Evolutionary conservation across 768 basidiomycete genomes (phyloP).

Genomic region (Tubosaeta sp.): DNA sequence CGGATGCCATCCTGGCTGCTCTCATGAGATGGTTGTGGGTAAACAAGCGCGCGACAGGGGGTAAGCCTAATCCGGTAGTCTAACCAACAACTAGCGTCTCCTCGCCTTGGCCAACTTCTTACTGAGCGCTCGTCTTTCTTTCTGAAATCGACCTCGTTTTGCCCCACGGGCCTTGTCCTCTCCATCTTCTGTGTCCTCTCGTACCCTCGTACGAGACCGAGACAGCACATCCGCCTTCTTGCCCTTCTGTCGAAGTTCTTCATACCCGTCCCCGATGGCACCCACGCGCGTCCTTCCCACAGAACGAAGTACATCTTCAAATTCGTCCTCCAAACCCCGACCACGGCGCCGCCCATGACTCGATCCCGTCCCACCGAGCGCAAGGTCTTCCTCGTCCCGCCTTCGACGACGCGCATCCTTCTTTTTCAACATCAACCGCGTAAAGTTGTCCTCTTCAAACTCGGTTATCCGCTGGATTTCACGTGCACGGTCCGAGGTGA

Average conservation of each 20-base stretch:
- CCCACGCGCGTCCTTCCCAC: constrained; percentile 44
- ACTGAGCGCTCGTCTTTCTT: constrained; percentile 36
- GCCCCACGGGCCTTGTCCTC: constrained; percentile 28
- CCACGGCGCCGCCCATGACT: constrained; percentile 53
- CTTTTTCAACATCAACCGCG: constrained; percentile 86
- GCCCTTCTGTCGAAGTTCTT: constrained; percentile 66
- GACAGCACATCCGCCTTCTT: constrained; percentile 60
- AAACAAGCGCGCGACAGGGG: neutral
- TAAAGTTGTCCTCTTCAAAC: constrained; percentile 95
- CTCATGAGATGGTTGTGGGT: neutral
- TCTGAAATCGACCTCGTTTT: constrained; percentile 43
- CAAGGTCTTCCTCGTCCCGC: constrained; percentile 83
- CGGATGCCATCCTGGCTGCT: constrained; percentile 36
- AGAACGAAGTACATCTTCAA: constrained; percentile 69
- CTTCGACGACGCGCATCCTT: constrained; percentile 66
- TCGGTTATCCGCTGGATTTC: constrained; percentile 78
- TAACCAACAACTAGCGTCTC: constrained; percentile 10
- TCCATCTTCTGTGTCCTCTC: constrained; percentile 22
- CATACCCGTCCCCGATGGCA: constrained; percentile 69
- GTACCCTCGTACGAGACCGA: constrained; percentile 45
- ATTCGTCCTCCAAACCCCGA: constrained; percentile 80
- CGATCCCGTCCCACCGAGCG: constrained; percentile 70
- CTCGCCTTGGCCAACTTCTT: constrained; percentile 21
- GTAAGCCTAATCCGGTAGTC: neutral
- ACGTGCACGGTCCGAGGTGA: constrained; percentile 61